Base-by-base conservation (phyloP, 2,329 filamentous ascomycete genomes). In the Aulographum hederae region DNA sequence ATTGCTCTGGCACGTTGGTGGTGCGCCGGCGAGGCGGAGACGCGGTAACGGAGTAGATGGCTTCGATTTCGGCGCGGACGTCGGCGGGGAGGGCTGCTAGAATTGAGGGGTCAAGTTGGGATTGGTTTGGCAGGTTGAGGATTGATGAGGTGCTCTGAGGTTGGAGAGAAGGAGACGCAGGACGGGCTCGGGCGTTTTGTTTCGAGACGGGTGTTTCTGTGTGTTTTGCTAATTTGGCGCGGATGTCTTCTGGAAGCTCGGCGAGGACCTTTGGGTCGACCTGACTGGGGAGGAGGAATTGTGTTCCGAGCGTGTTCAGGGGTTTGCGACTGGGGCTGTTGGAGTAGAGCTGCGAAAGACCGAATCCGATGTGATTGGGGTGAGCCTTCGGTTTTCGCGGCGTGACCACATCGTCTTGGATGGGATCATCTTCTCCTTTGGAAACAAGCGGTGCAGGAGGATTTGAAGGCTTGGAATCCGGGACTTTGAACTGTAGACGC, bases 251-350 rank as follows among this genome's bases (percentile, higher is more conserved):
- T 0, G 86, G 86, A 3, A 98, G 62, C 44, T 91, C 84, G 2
- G 78, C 78, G 3, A 95, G 54, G 0, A 93, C 76, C n/a, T 65
- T 61, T 0, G 77, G 73, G 46, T 98, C 89, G 2, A 79, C 67
- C 41, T 93, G 80, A 1, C 69, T 69, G 0, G 89, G 89, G 42
- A 98, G 63, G 29, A 95, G 70, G 45, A 98, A 98, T 45, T 98
- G 89, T 0, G 86, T 93, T 2, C 86, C 82, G 3, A 72, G 62
- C 3, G 81, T 67, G 44, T 94, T 92, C 15, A 93, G 57, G 1
- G 74, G 74, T 38, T 66, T 76, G 15, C 56, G 77, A 58, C 52
- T 69, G 58, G 39, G 57, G 36, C 48, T 78, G 54, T 44, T 46
- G 3, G 43, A 42, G 21, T 51, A 53, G n/a, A 52, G 46, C 27